Base-by-base conservation (phyloP, 208 protist species). In the Leishmania tropica region DNA sequence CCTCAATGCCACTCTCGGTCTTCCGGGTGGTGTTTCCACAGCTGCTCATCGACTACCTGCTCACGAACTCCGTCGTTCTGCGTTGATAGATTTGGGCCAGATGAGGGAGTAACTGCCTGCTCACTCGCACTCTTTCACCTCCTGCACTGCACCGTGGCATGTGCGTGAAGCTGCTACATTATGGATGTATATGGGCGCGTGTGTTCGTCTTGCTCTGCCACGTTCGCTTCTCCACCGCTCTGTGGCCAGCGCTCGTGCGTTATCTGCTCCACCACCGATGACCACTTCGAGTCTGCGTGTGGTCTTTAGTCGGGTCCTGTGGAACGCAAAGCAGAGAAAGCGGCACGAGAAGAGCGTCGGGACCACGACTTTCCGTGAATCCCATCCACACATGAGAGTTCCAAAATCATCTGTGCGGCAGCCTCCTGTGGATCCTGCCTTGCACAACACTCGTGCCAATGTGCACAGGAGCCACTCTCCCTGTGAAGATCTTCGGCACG, bases 11-110 rank as follows among this genome's bases (percentile, higher is more conserved):
- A 15, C 81, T 97, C 15, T 93, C 92, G 13, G 87, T 97, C 24
- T 96, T 97, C 60, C 92, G 94, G 31, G 79, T 85, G 0, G 87
- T 85, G 2, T 96, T 92, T 80, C 92, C 94, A 28, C 94, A 97
- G 83, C 68, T 93, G 54, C 88, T 97, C 65, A 79, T 97, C n/a
- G 91, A 94, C 76, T 97, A 91, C 72, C 70, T 97, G 56, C 88
- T 97, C 1, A 64, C 84, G 60, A 85, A 92, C 78, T 83, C 90
- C 17, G 56, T 96, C 10, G 85, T 97, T 6, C 72, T 97, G 47
- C 89, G 92, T 67, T 81, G 62, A 85, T 13, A 2, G 17, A 53
- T 7, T 28, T 48, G 31, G 40, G 37, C 37, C 40, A 37, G 15
- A 48, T 35, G 24, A 54, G 11, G 68, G 11, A 45, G 42, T 1